A percentile compares a stretch with the other conserved stretches of the same genome.
Conservation (phyloP, 441 rosid species). For the Bruguiera hainesii region DNA sequence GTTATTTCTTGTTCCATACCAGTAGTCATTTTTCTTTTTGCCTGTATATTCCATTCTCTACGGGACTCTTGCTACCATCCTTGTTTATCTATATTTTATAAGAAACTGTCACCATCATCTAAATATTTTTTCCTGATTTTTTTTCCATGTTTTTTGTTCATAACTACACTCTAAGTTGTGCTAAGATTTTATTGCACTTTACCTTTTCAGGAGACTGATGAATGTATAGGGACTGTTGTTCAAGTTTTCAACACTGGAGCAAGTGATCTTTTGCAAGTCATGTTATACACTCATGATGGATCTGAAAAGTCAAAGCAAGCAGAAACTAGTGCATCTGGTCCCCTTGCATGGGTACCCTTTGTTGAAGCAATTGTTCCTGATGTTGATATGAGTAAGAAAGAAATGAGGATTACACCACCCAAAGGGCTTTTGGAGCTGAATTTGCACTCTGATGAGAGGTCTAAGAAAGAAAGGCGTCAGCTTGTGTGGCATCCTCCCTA, state of each 20-base stretch:
- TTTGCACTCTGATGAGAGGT: conserved; percentile 55
- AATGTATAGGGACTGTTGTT: conserved; percentile 74
- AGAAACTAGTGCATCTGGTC: conserved; percentile 35
- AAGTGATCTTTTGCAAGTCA: conserved; percentile 71
- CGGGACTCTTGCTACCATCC: too few relatives aligned
- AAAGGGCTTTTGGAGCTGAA: conserved; percentile 88
- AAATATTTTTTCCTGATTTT: not conserved
- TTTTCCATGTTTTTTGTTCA: conserved; percentile 1
- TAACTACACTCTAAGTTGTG: not conserved
- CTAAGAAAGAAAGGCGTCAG: conserved; percentile 93
- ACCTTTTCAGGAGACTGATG: conserved; percentile 62
- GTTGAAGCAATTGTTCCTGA: conserved; percentile 88
- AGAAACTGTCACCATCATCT: not conserved
- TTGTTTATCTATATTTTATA: not conserved
- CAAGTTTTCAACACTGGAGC: conserved; percentile 76
- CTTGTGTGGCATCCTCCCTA: conserved; percentile 74
- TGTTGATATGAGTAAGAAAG: conserved; percentile 63
- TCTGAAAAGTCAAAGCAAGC: conserved; percentile 32
- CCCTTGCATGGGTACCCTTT: conserved; percentile 82
- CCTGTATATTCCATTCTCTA: too few relatives aligned
- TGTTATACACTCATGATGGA: conserved; percentile 51
- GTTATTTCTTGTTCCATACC: conserved; percentile 1
- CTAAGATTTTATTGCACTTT: conserved; percentile 2
- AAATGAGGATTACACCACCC: conserved; percentile 83
- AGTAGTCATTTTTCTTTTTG: not conserved